These are phyloP conservation scores for Lentinus tigrinus DNA, from an alignment of 768 basidiomycete species.

Conservation along the genomic window DNA sequence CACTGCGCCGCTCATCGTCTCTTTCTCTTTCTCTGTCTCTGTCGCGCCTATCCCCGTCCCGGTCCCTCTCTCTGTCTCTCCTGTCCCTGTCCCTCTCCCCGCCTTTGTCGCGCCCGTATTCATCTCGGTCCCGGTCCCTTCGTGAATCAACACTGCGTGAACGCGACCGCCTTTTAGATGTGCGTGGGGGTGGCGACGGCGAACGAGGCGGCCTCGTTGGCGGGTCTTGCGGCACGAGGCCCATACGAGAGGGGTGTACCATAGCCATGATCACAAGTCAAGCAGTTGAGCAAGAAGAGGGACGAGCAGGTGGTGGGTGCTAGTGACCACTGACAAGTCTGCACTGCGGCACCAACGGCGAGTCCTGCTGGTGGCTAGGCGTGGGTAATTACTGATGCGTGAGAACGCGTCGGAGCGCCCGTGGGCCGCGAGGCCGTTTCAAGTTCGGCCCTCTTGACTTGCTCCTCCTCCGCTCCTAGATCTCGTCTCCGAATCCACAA, in stretches of 20 bases:
- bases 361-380: too few relatives aligned
- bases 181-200: conserved; percentile 36
- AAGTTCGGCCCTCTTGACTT: too few relatives aligned
- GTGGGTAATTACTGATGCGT: too few relatives aligned
- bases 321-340: too few relatives aligned
- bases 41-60: conserved; percentile 18
- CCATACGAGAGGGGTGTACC: conserved; percentile 72
- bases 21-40: conserved; percentile 23
- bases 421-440: too few relatives aligned
- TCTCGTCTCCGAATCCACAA: too few relatives aligned
- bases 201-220: conserved; percentile 37
- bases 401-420: too few relatives aligned
- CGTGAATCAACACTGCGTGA: conserved; percentile 12
- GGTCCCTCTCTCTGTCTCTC: conserved; percentile 27
- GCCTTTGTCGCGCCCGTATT: conserved; percentile 24
- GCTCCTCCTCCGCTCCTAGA: too few relatives aligned
- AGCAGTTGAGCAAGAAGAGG: too few relatives aligned
- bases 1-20: conserved; percentile 18
- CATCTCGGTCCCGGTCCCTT: conserved; percentile 21
- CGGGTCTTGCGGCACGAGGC: conserved; percentile 52
- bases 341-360: too few relatives aligned
- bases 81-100: conserved; percentile 18
- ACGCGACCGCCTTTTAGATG: not conserved
- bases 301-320: too few relatives aligned
- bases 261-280: conserved; percentile 51